A percentile compares a stretch with the other conserved stretches of the same genome.
phyloP scores from a whole-genome alignment of 148 eudicot species.

The Nyssa sinensis region DNA sequence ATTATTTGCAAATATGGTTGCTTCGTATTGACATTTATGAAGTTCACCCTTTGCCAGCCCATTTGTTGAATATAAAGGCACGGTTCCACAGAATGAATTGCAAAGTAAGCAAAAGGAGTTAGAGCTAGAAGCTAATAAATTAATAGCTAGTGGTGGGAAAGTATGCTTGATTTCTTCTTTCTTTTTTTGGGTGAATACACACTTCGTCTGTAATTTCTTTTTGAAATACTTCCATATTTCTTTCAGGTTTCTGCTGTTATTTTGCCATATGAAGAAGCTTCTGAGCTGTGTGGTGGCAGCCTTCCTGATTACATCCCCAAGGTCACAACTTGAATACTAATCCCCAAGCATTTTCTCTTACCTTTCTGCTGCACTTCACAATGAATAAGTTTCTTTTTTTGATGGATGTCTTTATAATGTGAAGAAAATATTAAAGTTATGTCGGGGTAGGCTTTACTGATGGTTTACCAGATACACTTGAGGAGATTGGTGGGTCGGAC shows the following conservation, averaged over 20 bases:
- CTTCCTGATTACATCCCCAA: constrained; percentile 84
- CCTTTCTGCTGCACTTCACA: background rate
- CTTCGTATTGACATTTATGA: background rate
- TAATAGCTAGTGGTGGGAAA: constrained; percentile 62
- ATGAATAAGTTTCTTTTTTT: background rate
- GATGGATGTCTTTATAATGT: no score
- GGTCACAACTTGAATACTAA: constrained; percentile 29
- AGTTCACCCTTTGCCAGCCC: constrained; percentile 45
- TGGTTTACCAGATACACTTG: background rate
- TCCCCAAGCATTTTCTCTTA: background rate
- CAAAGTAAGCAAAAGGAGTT: constrained; percentile 54
- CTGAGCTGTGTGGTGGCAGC: constrained; percentile 65
- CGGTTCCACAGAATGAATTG: constrained; percentile 55
- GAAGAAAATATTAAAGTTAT: background rate
- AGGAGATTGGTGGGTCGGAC: no score
- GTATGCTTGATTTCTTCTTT: constrained; percentile 31
- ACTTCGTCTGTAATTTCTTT: background rate
- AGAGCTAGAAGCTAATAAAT: constrained; percentile 55
- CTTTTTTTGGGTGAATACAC: background rate
- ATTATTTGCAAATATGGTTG: background rate
- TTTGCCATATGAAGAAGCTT: constrained; percentile 68
- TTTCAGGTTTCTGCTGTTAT: constrained; percentile 56
- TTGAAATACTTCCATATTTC: background rate
- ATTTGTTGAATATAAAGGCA: constrained; percentile 83
- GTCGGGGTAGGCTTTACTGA: no score